Evolutionary conservation across 768 basidiomycete species (phyloP).

Genomic region (Boletus coccyginus): DNA sequence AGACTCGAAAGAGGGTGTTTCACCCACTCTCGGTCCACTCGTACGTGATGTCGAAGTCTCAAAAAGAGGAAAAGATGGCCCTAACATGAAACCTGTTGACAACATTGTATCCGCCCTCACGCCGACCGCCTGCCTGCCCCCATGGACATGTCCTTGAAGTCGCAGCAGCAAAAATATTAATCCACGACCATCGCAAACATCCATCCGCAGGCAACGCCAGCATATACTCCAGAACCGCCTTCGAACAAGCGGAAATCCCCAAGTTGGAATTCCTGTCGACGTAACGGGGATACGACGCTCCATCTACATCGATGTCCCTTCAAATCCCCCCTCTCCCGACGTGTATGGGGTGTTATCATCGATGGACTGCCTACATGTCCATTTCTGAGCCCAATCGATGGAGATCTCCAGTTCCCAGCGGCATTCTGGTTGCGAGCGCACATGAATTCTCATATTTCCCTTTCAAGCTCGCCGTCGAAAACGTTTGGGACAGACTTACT

Average conservation of each 20-base stretch:
- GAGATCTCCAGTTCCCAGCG: background rate
- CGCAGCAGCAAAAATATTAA: background rate
- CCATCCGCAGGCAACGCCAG: background rate
- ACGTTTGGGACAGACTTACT: background rate
- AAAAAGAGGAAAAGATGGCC: background rate
- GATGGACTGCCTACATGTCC: background rate
- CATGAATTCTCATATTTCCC: background rate
- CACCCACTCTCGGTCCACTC: background rate
- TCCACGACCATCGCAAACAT: background rate
- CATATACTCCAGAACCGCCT: background rate
- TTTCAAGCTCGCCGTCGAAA: background rate
- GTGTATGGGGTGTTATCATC: background rate
- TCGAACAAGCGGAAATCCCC: background rate
- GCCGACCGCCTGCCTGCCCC: background rate
- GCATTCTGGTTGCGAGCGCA: no score
- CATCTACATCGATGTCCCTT: background rate
- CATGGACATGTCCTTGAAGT: background rate
- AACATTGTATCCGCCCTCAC: background rate
- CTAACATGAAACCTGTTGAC: conserved; percentile 1
- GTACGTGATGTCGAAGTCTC: background rate
- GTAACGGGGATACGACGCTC: background rate
- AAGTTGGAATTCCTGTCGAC: background rate
- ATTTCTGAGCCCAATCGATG: background rate
- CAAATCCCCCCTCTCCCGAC: background rate
- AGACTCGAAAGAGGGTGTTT: background rate